Base-by-base conservation (phyloP, 495 filamentous ascomycete genomes). In the Neurospora discreta region DNA sequence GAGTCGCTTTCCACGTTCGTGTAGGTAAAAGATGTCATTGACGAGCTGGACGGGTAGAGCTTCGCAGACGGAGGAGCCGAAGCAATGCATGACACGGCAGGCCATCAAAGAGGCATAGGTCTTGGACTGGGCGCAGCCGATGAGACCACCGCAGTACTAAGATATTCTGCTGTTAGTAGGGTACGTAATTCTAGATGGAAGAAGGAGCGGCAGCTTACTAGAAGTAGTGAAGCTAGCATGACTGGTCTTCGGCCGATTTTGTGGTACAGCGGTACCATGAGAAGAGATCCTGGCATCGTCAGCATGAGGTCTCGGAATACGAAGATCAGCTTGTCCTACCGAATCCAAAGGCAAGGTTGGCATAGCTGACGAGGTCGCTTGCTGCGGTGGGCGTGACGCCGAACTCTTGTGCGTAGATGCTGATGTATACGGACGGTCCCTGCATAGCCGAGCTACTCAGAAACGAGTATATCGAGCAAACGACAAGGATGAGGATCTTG, bases 1-100 rank as follows among this genome's bases (percentile, higher is more conserved):
- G 41, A 90, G 81, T 2, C 84, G 79, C 78, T 86, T 85, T 7
- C 88, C 88, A 13, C 88, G 80, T 74, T 90, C 87, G 73, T 90
- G 88, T 1, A 90, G 79, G 77, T 86, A 90, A 78, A 90, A 90
- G 71, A 90, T 88, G 73, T 90, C 89, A 72, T 90, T 90, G 8
- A 89, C 88, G 5, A 90, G 75, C 73, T 90, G 88, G 5, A 90
- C 88, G 0, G 88, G 88, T 3, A 89, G 76, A 23, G 88, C 87
- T 71, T 90, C 89, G 77, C 88, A 90, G 30, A 90, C 86, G 11
- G 82, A 85, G 20, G 87, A 86, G 6, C 87, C 87, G 43, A 90
- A 87, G 46, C 80, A 79, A 73, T 89, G 86, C 23, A 90, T 81
- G 6, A 89, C 78, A 15, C 89, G 80, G 5, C 82, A 81, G 41